Conservation (phyloP, 2,329 filamentous ascomycete genomes). For the Ceratocystiopsis brevicomis region DNA sequence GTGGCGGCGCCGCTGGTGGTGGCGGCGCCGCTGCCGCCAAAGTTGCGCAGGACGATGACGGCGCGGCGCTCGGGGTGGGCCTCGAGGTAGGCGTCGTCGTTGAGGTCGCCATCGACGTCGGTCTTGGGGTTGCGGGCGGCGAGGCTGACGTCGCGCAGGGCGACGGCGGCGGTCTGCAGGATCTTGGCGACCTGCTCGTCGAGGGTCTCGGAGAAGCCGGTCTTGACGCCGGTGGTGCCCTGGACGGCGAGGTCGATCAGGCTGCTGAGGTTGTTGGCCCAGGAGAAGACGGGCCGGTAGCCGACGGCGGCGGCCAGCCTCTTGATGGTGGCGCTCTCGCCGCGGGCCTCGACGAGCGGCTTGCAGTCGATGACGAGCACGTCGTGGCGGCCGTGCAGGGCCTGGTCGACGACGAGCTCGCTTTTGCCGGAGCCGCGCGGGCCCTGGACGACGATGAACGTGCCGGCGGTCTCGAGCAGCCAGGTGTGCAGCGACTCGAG, state of each 20-base stretch:
- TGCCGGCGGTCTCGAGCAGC: slow-evolving; percentile 75
- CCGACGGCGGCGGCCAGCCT: slow-evolving; percentile 68
- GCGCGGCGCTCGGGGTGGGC: slow-evolving; percentile 69
- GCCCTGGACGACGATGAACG: slow-evolving; percentile 85
- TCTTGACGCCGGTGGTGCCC: slow-evolving; percentile 83
- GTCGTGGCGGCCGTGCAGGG: slow-evolving; percentile 54
- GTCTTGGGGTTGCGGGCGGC: slow-evolving; percentile 43
- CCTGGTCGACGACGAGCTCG: slow-evolving; percentile 72
- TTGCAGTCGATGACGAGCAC: slow-evolving; percentile 85
- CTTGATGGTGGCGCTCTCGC: slow-evolving; percentile 70
- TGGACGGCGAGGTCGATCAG: slow-evolving; percentile 84
- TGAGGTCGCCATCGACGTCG: slow-evolving; percentile 33
- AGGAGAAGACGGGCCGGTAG: slow-evolving; percentile 84
- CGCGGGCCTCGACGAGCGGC: slow-evolving; percentile 73
- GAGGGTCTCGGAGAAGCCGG: slow-evolving; percentile 81
- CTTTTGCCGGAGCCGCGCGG: slow-evolving; percentile 81
- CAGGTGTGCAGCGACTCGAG: slow-evolving; percentile 70
- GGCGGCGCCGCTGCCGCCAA: slow-evolving; percentile 59
- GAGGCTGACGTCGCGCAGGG: slow-evolving; percentile 60
- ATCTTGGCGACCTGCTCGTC: slow-evolving; percentile 84
- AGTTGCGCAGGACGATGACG: slow-evolving; percentile 82
- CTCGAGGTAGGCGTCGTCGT: slow-evolving; percentile 75
- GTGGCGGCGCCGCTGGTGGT: slow-evolving; percentile 40
- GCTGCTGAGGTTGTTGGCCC: slow-evolving; percentile 88
- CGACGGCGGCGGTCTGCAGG: slow-evolving; percentile 61